phyloP scores from a whole-genome alignment of 306 rosid genomes.

The Cucumis sativus region DNA sequence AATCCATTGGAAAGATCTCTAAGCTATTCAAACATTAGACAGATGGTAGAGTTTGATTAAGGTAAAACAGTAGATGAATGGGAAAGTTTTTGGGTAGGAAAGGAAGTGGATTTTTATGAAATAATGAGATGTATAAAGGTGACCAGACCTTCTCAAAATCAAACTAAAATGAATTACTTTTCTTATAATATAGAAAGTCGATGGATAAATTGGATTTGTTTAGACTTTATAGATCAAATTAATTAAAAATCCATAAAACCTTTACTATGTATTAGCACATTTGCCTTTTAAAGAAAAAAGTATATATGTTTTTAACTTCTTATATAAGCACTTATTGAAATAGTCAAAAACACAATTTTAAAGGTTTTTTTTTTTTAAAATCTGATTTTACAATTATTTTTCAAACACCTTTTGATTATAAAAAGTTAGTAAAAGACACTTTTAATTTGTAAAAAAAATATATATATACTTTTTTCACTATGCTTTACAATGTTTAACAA shows the following conservation, averaged over 20 bases:
- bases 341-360: no score
- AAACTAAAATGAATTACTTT: neutral
- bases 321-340: no score
- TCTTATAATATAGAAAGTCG: no score
- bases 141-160: neutral
- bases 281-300: no score
- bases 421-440: neutral
- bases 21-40: neutral
- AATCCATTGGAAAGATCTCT: no score
- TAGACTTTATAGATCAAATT: no score
- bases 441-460: neutral
- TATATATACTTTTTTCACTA: neutral
- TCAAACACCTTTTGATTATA: neutral
- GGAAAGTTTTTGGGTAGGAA: neutral
- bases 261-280: no score
- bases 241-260: no score
- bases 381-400: neutral
- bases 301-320: no score
- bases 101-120: neutral
- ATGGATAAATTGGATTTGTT: no score
- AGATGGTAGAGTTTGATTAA: neutral
- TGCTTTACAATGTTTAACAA: no score
- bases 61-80: neutral
- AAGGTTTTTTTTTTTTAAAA: no score
- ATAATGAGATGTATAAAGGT: neutral